Percentiles rank a stretch among this genome's conserved stretches.
phyloP scores from a whole-genome alignment of 1,284 basidiomycete species.

The Malassezia equina region DNA sequence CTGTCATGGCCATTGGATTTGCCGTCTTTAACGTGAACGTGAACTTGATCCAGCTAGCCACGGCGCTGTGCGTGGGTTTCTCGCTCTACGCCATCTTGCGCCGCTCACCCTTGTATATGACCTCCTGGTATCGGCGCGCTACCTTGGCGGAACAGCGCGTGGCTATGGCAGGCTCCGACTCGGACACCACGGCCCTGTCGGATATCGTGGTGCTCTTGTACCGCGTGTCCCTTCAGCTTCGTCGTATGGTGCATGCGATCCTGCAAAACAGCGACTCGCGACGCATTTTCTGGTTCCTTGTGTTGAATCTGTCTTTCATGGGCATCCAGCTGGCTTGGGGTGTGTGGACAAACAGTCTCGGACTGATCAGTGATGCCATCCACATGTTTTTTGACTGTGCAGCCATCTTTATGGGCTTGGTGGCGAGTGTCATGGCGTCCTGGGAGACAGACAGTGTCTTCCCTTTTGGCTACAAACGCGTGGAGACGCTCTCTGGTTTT shows the following conservation, averaged over 20 bases:
- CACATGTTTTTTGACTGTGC: slow-evolving; percentile 99
- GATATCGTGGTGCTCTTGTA: slow-evolving; percentile 6
- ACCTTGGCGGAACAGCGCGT: slow-evolving; percentile 8
- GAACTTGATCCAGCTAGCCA: slow-evolving; percentile 19
- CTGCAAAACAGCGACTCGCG: slow-evolving; percentile 79
- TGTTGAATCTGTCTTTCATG: slow-evolving; percentile 94
- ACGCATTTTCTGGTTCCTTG: slow-evolving; percentile 92
- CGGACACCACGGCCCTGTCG: slow-evolving; percentile 7
- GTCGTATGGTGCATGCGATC: slow-evolving; percentile 62
- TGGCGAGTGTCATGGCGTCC: slow-evolving; percentile 92
- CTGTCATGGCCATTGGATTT: slow-evolving; percentile 28
- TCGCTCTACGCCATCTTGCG: slow-evolving; percentile 33
- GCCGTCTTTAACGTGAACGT: slow-evolving; percentile 32
- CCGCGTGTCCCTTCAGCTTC: slow-evolving; percentile 6
- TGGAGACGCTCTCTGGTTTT: slow-evolving; percentile 97
- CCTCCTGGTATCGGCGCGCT: slow-evolving; percentile 20
- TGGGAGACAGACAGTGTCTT: slow-evolving; percentile 91
- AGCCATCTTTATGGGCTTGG: slow-evolving; percentile 87
- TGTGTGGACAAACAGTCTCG: slow-evolving; percentile 92
- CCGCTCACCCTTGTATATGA: slow-evolving; percentile 33
- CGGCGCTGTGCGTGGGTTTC: slow-evolving; percentile 29
- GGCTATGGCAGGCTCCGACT: background rate
- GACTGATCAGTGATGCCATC: slow-evolving; percentile 94
- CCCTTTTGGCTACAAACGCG: slow-evolving; percentile 93
- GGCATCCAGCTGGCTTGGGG: slow-evolving; percentile 57